Base-by-base conservation (phyloP, 1,284 basidiomycete species). In the Sanghuangporus baumii region DNA sequence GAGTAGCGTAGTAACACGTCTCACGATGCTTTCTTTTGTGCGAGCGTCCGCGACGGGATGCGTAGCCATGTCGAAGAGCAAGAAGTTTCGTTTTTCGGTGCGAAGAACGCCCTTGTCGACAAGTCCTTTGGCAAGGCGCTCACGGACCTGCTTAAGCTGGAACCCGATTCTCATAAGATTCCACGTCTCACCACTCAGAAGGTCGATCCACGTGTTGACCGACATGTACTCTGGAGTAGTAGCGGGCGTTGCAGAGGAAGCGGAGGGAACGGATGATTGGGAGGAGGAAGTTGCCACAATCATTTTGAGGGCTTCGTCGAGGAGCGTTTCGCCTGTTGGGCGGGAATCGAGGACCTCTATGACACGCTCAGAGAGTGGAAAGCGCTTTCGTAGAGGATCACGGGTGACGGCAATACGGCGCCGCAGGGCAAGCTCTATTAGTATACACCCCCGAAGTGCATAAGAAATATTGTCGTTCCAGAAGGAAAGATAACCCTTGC, bases 401-500 rank as follows among this genome's bases (percentile, higher is more conserved):
- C 85, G 83, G 55, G 94, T 88, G 69, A 97, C 84, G 2, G 92
- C 93, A 74, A 98, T 96, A 57, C 95, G 84, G 66, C 93, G 82
- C 50, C 95, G 84, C 14, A 98, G 83, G 0, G 95, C 94, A 61
- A 98, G 88, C 74, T 98, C 95, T 64, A 97, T 89, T 66, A 98
- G 83, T 70, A 98, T 97, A 74, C 95, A 97, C 3, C 95, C 95
- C 18, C 95, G 85, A 1, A 98, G 82, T 12, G 95, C 94, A 74
- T 98, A 98, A 0, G 94, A 96, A 68, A 97, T 98, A 76, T 96
- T 97, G 79, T 98, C 95, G 74, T 98, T 98, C 94, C 93, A 96
- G 74, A 97, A 96, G 0, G 93, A 95, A 18, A 96, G 85, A 73
- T 96, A 96, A 48, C 93, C 94, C 90, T 94, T 46, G 43, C 68